Percentiles rank a stretch among this genome's conserved stretches.
Evolutionary conservation across 106 monocot species (phyloP).

Genomic region (Xerophyta viscosa): DNA sequence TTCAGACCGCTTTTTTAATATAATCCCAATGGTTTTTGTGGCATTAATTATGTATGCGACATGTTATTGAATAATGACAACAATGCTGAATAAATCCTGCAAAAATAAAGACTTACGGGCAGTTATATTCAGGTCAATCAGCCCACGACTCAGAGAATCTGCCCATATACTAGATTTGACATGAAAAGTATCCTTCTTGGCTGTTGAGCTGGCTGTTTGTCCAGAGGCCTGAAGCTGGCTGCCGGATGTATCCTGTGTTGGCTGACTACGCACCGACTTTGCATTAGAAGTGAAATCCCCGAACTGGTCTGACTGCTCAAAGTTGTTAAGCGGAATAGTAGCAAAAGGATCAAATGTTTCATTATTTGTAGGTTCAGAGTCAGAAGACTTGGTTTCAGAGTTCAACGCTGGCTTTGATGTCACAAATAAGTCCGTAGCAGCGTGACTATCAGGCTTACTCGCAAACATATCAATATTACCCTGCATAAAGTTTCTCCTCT

Average conservation of each 20-base stretch:
- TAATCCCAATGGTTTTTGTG: too few relatives aligned
- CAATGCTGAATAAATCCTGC: neutral
- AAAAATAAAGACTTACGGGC: conserved; percentile 51
- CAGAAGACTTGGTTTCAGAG: conserved; percentile 23
- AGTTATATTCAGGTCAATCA: conserved; percentile 85
- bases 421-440: conserved; percentile 48
- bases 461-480: conserved; percentile 53
- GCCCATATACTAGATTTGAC: conserved; percentile 97
- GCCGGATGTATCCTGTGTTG: conserved; percentile 7
- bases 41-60: too few relatives aligned
- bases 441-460: conserved; percentile 27
- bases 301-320: conserved; percentile 54
- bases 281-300: conserved; percentile 47
- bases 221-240: conserved; percentile 2
- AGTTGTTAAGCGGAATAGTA: conserved; percentile 38
- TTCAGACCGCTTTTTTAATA: too few relatives aligned
- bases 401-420: conserved; percentile 19
- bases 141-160: conserved; percentile 86
- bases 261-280: conserved; percentile 10
- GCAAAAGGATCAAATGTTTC: conserved; percentile 69
- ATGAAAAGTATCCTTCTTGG: conserved; percentile 50
- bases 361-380: conserved; percentile 13
- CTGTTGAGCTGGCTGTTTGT: conserved; percentile 6
- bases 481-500: conserved; percentile 29
- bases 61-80: too few relatives aligned